Percentiles rank a stretch among this genome's conserved stretches.
Conservation (phyloP, 208 protist genomes). For the Acanthamoeba healyi region DNA sequence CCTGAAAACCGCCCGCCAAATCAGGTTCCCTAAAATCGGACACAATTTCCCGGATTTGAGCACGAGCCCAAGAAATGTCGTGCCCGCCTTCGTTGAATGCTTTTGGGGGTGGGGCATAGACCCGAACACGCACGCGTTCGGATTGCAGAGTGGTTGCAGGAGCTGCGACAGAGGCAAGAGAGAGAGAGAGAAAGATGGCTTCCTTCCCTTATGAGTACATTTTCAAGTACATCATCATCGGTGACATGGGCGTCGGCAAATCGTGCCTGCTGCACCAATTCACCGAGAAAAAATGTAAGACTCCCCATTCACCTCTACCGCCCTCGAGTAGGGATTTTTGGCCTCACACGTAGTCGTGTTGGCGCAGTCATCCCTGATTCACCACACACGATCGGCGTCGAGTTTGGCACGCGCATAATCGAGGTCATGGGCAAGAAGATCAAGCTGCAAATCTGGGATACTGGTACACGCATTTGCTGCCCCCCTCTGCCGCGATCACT, state of each 20-base stretch:
- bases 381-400: slow-evolving; percentile 98
- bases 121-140: background rate
- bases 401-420: slow-evolving; percentile 97
- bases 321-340: background rate
- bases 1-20: too few relatives aligned
- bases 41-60: background rate
- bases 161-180: background rate
- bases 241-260: slow-evolving; percentile 98
- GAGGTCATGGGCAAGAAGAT: slow-evolving; percentile 96
- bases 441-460: slow-evolving; percentile 99
- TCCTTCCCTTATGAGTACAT: slow-evolving; percentile 93
- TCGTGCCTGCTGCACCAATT: slow-evolving; percentile 98
- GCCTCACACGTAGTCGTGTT: background rate
- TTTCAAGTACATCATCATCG: slow-evolving; percentile 99
- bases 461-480: slow-evolving; percentile 89
- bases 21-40: too few relatives aligned
- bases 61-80: background rate
- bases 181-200: background rate
- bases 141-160: background rate
- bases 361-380: slow-evolving; percentile 93
- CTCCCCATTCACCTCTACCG: background rate
- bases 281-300: slow-evolving; percentile 96
- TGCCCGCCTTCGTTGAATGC: background rate
- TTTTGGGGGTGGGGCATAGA: background rate
- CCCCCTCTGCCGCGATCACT: background rate